Conservation (phyloP, 306 rosid species). For the Castanea sativa region DNA sequence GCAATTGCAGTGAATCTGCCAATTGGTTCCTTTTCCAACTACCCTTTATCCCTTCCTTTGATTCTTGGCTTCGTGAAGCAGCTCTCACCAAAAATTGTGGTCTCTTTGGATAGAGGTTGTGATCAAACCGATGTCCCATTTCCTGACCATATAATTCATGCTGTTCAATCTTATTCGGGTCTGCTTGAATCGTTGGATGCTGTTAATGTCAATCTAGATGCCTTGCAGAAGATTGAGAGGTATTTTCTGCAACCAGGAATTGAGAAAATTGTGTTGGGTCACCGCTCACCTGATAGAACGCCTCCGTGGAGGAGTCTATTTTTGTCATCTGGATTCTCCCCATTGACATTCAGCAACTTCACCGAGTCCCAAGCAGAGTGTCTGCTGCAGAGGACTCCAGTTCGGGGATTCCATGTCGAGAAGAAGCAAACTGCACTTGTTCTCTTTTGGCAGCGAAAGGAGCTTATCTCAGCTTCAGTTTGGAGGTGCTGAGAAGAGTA, state of each 20-base stretch:
- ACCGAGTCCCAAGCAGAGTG: slow-evolving; percentile 91
- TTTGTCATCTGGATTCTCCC: slow-evolving; percentile 72
- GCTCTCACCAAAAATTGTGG: slow-evolving; percentile 69
- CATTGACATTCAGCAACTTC: slow-evolving; percentile 74
- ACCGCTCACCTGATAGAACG: slow-evolving; percentile 37
- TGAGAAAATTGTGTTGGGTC: slow-evolving; percentile 55
- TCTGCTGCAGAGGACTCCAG: slow-evolving; percentile 71
- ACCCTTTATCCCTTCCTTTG: slow-evolving; percentile 45
- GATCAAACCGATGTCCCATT: slow-evolving; percentile 62
- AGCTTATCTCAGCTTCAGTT: slow-evolving; percentile 67
- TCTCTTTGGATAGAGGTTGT: slow-evolving; percentile 63
- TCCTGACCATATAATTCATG: slow-evolving; percentile 53
- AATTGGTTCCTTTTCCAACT: slow-evolving; percentile 42
- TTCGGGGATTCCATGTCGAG: slow-evolving; percentile 73
- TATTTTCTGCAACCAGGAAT: slow-evolving; percentile 71
- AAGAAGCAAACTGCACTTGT: slow-evolving; percentile 70
- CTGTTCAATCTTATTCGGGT: slow-evolving; percentile 47
- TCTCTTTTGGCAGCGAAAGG: slow-evolving; percentile 80
- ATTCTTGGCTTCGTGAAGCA: slow-evolving; percentile 70
- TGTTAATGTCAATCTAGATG: slow-evolving; percentile 54
- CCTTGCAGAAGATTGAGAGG: slow-evolving; percentile 72
- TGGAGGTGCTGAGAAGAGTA: slow-evolving; percentile 68
- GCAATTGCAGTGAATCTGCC: slow-evolving; percentile 81
- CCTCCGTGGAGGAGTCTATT: slow-evolving; percentile 62
- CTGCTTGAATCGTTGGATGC: slow-evolving; percentile 83